Conservation (phyloP, 257 asterid genomes). For the Voacanga thouarsii region DNA sequence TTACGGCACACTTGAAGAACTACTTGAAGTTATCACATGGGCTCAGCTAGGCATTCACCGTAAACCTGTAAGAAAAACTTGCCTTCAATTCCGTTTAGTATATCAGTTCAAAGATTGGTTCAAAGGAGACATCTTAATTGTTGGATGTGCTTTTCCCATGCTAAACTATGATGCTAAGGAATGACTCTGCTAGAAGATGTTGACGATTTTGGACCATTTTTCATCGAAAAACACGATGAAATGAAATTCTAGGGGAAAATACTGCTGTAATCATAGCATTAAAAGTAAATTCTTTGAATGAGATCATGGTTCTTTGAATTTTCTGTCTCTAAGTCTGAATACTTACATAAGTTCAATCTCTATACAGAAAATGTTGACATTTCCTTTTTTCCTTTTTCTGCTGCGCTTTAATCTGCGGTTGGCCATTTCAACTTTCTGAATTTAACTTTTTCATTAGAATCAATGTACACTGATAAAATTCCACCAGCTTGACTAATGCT, state of each 20-base stretch:
- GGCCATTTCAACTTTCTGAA: background rate
- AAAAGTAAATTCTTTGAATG: background rate
- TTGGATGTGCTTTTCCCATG: background rate
- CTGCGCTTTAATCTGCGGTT: background rate
- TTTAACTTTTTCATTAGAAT: background rate
- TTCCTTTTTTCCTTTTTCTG: background rate
- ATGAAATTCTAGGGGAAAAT: background rate
- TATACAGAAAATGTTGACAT: constrained; percentile 5
- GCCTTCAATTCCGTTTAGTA: background rate
- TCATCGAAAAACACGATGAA: background rate
- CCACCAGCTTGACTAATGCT: constrained; percentile 21
- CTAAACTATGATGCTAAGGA: background rate
- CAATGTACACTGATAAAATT: background rate
- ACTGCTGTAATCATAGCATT: constrained; percentile 1
- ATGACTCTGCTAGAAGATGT: too few relatives aligned
- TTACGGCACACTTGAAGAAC: constrained; percentile 94
- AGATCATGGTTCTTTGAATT: constrained; percentile 7
- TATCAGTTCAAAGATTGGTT: background rate
- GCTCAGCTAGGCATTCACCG: constrained; percentile 96
- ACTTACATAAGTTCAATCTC: background rate
- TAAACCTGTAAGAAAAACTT: constrained; percentile 59
- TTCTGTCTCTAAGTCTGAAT: background rate
- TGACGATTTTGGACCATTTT: background rate
- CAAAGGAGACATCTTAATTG: background rate
- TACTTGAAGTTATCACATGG: constrained; percentile 97